Conservation (phyloP, 306 rosid species). For the Sphenostylis stenocarpa region DNA sequence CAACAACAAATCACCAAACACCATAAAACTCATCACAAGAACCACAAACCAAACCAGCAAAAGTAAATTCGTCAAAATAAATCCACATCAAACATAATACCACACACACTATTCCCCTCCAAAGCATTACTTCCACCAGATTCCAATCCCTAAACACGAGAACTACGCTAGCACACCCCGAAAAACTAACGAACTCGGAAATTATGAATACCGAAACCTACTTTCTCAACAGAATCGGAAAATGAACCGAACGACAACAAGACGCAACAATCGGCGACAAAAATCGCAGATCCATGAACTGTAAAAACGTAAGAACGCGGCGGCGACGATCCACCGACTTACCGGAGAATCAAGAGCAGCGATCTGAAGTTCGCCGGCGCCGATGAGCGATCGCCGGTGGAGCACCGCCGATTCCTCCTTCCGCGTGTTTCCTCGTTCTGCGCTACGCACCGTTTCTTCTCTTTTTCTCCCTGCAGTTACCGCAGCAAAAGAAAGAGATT, state of each 20-base stretch:
- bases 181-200: background rate
- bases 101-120: background rate
- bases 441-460: constrained; percentile 26
- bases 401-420: constrained; percentile 26
- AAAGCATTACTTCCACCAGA: constrained; percentile 18
- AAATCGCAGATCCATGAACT: constrained; percentile 32
- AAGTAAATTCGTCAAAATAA: constrained; percentile 14
- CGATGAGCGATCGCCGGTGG: constrained; percentile 33
- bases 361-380: constrained; percentile 37
- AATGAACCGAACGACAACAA: background rate
- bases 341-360: constrained; percentile 34
- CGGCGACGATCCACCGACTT: constrained; percentile 31
- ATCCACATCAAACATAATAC: background rate
- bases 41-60: background rate
- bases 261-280: constrained; percentile 11
- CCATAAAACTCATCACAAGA: constrained; percentile 17
- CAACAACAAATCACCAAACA: constrained; percentile 16
- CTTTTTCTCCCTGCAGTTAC: constrained; percentile 20
- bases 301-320: background rate
- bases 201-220: constrained; percentile 1
- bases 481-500: constrained; percentile 12
- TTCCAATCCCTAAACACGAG: background rate
- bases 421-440: background rate
- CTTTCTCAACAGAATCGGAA: constrained; percentile 12
- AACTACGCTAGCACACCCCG: background rate